Evolutionary conservation across 139 green algal genomes (phyloP).

Genomic region (Volvox africanus): DNA sequence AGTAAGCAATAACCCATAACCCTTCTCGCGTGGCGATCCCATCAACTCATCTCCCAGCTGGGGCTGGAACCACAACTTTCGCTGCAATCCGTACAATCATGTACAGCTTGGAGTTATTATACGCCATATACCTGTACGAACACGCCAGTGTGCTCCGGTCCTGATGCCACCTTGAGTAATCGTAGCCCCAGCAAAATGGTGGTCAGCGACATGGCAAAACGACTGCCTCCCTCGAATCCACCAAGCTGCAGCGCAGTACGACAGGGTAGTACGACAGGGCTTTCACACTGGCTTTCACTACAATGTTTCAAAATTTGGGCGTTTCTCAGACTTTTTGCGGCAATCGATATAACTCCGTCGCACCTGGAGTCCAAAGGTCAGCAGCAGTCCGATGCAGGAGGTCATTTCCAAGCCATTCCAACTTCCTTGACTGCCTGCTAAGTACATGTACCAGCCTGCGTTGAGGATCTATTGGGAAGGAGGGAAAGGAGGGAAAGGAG

Average conservation of each 20-base stretch:
- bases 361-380: conserved; percentile 30
- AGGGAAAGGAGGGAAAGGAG: background rate
- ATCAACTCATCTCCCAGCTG: too few species aligned
- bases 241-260: background rate
- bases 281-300: too few species aligned
- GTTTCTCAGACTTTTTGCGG: background rate
- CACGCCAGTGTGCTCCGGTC: conserved; percentile 24
- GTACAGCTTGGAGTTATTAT: background rate
- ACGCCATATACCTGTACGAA: conserved; percentile 18
- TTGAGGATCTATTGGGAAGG: background rate
- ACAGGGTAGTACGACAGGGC: background rate
- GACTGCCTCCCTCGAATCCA: background rate
- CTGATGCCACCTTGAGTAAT: conserved; percentile 22
- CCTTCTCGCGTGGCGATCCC: too few species aligned
- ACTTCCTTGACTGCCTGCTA: conserved; percentile 22
- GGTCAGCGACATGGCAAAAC: conserved; percentile 17
- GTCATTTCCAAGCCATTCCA: conserved; percentile 31
- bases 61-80: too few species aligned
- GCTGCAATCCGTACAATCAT: background rate
- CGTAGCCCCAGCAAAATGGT: conserved; percentile 29
- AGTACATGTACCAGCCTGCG: conserved; percentile 35
- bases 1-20: too few species aligned
- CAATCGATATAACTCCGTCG: too few species aligned
- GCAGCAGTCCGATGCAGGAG: conserved; percentile 19
- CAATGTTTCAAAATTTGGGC: too few species aligned